Base-by-base conservation (phyloP, 257 asterid species). In the Primulina tabacum region DNA sequence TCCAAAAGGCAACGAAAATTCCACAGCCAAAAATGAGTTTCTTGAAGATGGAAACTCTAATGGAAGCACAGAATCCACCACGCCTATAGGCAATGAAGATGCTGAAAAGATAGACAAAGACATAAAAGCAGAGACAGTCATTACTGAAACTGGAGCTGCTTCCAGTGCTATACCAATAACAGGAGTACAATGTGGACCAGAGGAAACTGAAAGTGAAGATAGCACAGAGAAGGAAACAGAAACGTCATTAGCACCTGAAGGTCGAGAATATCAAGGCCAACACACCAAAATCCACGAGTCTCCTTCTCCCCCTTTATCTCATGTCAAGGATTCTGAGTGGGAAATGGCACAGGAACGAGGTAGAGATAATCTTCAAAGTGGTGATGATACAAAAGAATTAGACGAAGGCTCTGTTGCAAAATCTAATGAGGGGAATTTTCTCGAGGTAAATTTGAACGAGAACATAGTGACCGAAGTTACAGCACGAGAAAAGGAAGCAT, bases 241-340 rank as follows among this genome's bases (percentile, higher is more conserved):
- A 69, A 38, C 52, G 29, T 26, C 69, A 71, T 65, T 33, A 67
- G 76, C 50, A 38, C 29, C 60, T 18, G 71, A 70, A 65, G 68
- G 65, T 56, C 62, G 32, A 37, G 71, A 52, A 65, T 9, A 71
- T 10, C 63, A 35, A 66, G 77, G 65, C 73, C 77, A 71, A 56
- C 75, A 68, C 20, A 32, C 20, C 56, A 53, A 62, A 58, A 76
- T 71, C 71, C 65, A 60, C 29, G 62, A 30, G 26, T 69, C 60
- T 28, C 71, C 75, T 34, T 66, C 64, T 29, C 73, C 62, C 26
- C 26, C 1, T 53, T 68, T 60, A 63, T 26, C 61, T 28, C 62
- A 75, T 62, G 71, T 77, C 85, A 70, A 71, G 69, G 70, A 60
- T 52, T 52, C 79, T 66, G 71, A 60, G 43, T 33, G 35, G 60